Percentiles rank a stretch among this genome's conserved stretches.
Conservation (phyloP, 441 rosid species). For the Populus trichocarpa region DNA sequence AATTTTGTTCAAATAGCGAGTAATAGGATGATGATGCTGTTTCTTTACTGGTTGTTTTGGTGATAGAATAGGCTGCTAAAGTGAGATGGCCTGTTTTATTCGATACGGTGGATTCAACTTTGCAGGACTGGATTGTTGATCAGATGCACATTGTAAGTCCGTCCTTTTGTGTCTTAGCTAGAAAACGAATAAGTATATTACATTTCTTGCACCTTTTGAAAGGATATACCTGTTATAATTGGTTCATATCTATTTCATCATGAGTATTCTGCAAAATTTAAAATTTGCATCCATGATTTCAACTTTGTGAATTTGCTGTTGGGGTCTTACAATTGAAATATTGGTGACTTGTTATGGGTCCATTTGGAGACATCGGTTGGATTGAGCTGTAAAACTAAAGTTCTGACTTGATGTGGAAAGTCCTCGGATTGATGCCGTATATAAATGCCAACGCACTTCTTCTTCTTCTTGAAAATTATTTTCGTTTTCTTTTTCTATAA, state of each 20-base stretch:
- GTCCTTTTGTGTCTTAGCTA: background rate
- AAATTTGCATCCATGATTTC: no score
- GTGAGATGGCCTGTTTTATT: conserved; percentile 83
- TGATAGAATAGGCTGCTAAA: conserved; percentile 59
- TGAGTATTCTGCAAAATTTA: background rate
- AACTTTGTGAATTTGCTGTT: no score
- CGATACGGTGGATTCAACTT: conserved; percentile 51
- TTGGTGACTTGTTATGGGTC: no score
- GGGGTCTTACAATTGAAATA: no score
- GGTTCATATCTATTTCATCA: background rate
- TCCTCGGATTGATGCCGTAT: no score
- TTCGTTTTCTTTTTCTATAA: background rate
- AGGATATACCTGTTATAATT: no score
- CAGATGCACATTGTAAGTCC: conserved; percentile 69
- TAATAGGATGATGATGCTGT: background rate
- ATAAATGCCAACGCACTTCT: background rate
- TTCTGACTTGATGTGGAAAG: no score
- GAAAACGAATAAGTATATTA: background rate
- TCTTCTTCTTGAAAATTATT: background rate
- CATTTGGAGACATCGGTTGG: no score
- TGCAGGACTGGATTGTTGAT: conserved; percentile 81
- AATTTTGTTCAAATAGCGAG: no score
- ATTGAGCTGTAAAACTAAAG: no score
- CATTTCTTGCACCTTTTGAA: background rate
- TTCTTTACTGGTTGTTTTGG: background rate